Conservation (phyloP, 2,329 filamentous ascomycete genomes). For the Dothideomycetes sp. region DNA sequence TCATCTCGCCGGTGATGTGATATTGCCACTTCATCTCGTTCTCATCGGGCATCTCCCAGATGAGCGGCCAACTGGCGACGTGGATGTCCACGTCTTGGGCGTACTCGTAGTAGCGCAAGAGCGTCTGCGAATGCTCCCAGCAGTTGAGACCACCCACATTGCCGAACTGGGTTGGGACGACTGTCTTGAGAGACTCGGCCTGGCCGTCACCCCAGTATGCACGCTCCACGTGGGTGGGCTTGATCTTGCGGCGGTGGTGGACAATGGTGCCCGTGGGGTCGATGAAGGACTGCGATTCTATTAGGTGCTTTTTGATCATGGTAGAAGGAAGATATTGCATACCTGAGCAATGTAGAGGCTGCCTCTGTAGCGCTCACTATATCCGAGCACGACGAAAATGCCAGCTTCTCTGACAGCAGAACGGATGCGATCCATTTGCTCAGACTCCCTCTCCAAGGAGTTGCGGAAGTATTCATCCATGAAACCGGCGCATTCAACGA, state of each 20-base stretch:
- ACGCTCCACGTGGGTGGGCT: conserved; percentile 45
- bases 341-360: conserved; percentile 45
- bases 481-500: conserved; percentile 26
- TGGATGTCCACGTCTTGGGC: conserved; percentile 40
- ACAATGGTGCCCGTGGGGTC: conserved; percentile 35
- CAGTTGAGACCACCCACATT: conserved; percentile 39
- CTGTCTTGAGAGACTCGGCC: conserved; percentile 40
- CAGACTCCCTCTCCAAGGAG: conserved; percentile 37
- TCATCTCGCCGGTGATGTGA: too few relatives aligned
- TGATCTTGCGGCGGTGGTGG: conserved; percentile 47
- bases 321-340: too few relatives aligned
- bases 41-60: too few relatives aligned
- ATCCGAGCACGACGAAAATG: conserved; percentile 43
- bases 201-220: conserved; percentile 45
- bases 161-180: conserved; percentile 23
- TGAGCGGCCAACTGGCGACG: conserved; percentile 45
- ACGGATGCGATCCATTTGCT: conserved; percentile 43
- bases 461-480: conserved; percentile 40
- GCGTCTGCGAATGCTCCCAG: conserved; percentile 43
- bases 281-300: conserved; percentile 42
- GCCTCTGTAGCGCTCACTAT: conserved; percentile 41
- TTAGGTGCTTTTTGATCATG: too few relatives aligned
- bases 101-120: conserved; percentile 39
- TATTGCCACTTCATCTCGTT: too few relatives aligned
- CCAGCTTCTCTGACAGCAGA: conserved; percentile 38